These are phyloP conservation scores for Colletotrichum sublineola DNA, from an alignment of 2,329 filamentous ascomycete genomes.

Conservation along the genomic window DNA sequence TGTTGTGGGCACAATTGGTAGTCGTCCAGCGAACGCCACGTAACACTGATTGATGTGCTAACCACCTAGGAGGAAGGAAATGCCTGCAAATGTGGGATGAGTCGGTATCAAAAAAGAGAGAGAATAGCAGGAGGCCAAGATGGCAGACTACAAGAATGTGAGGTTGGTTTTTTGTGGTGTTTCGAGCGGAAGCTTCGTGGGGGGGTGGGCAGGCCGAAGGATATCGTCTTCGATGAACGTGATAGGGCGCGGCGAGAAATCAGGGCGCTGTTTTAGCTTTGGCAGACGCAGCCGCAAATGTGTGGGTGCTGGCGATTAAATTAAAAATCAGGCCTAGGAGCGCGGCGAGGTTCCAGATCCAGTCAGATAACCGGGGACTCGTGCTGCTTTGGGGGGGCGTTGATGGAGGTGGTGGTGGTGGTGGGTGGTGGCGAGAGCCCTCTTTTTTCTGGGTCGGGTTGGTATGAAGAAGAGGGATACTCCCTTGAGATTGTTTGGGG, in stretches of 20 bases:
- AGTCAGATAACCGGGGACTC: conserved; percentile 30
- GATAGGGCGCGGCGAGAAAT: conserved; percentile 36
- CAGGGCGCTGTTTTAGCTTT: conserved; percentile 41
- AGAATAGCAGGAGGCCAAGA: conserved; percentile 22
- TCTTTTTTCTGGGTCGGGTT: conserved; percentile 3
- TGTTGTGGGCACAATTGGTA: conserved; percentile 22
- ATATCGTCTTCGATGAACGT: conserved; percentile 34
- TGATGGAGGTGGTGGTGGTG: background rate
- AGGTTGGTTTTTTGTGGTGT: conserved; percentile 38
- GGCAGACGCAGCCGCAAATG: conserved; percentile 37
- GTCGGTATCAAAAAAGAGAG: conserved; percentile 4
- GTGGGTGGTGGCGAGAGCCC: conserved; percentile 15
- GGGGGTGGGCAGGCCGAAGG: conserved; percentile 23
- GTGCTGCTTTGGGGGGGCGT: conserved; percentile 15
- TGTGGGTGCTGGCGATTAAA: conserved; percentile 40
- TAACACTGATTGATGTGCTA: conserved; percentile 18
- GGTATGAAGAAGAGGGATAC: background rate
- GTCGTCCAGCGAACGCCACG: conserved; percentile 42
- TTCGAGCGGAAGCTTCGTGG: conserved; percentile 40
- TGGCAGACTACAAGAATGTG: conserved; percentile 41
- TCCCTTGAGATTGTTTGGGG: conserved; percentile 1
- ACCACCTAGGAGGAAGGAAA: background rate
- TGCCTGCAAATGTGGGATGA: conserved; percentile 1
- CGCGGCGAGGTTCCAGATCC: conserved; percentile 39
- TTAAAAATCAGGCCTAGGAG: conserved; percentile 39